Evolutionary conservation across 1,139 yeast species (phyloP), one percentile per base, ranked within the genome.

Genomic region (Geotrichum carabidarum): DNA sequence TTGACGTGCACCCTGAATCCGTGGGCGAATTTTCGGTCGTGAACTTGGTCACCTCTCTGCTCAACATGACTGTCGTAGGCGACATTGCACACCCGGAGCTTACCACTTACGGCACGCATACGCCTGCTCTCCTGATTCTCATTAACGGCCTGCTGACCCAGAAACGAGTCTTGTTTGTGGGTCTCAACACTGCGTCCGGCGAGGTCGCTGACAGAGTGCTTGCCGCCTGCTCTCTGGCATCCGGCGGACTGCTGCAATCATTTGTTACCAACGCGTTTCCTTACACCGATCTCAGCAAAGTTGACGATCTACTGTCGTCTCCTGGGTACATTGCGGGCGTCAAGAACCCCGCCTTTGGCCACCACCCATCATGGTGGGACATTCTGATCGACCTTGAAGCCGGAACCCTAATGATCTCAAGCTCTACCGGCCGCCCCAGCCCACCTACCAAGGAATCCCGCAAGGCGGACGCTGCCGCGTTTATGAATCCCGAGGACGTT

Each of bases 301-400:
- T 80, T 30, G 85, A 81, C 58, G 74, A 80, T 18, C 69, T 82
- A 59, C 76, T 78, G 58, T 70, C 74, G 57, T 78, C 82, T 57
- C 77, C 74, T 15, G 80, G 82, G 22, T 82, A 70, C 65, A 72
- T 82, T 62, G 87, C 86, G 3, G 87, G 87, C 9, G 83, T 84
- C 50, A 81, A 82, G 60, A 82, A 83, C 66, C 85, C 86, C 9
- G 81, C 84, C 54, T 82, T 82, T 70, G 81, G 80, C 59, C 66
- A 65, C 51, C 83, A 81, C 62, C 81, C 82, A 44, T 73, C 72
- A 11, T 72, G 76, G 74, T 82, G 85, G 84, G 87, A 82, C 62
- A 67, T 82, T 18, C 67, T 82, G 52, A 78, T 81, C 58, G 85
- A 82, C 63, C 68, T 82, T 58, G 86, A 82, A 60, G 61, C 67